These are phyloP conservation scores for Aethionema arabicum DNA, from an alignment of 345 rosid species.

Conservation along the genomic window DNA sequence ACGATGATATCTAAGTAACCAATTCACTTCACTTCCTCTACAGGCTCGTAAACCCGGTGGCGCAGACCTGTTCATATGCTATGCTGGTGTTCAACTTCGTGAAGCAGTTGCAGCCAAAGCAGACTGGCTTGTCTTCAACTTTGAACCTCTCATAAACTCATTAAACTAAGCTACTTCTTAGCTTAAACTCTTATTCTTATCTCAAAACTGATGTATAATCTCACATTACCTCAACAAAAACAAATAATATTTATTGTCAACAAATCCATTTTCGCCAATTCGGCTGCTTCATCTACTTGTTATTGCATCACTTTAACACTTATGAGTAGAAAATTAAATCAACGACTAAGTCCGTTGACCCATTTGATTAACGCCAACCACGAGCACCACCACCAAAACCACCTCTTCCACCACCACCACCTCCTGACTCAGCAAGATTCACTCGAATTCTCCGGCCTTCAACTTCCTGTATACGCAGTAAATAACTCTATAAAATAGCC, in stretches of 20 bases:
- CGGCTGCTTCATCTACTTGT: conserved; percentile 23
- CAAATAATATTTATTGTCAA: not conserved
- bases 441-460: conserved; percentile 32
- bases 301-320: conserved; percentile 18
- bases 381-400: conserved; percentile 5
- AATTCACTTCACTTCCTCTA: conserved; percentile 2
- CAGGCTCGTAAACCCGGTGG: conserved; percentile 94
- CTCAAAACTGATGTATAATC: not conserved
- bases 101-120: conserved; percentile 84
- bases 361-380: conserved; percentile 27
- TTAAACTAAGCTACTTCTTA: conserved; percentile 38
- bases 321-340: conserved; percentile 14
- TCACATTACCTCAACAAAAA: too few relatives aligned
- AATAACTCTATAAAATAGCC: conserved; percentile 13
- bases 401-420: conserved; percentile 37
- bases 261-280: conserved; percentile 15
- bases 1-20: conserved; percentile 14
- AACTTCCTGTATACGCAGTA: conserved; percentile 23
- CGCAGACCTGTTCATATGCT: conserved; percentile 82
- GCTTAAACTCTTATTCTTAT: conserved; percentile 23
- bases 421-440: conserved; percentile 30
- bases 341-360: conserved; percentile 20
- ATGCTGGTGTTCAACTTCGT: conserved; percentile 81
- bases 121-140: conserved; percentile 80
- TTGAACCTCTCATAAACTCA: conserved; percentile 55